These are phyloP conservation scores for Fusarium foetens DNA, from an alignment of 2,329 filamentous ascomycete genomes.

Conservation along the genomic window DNA sequence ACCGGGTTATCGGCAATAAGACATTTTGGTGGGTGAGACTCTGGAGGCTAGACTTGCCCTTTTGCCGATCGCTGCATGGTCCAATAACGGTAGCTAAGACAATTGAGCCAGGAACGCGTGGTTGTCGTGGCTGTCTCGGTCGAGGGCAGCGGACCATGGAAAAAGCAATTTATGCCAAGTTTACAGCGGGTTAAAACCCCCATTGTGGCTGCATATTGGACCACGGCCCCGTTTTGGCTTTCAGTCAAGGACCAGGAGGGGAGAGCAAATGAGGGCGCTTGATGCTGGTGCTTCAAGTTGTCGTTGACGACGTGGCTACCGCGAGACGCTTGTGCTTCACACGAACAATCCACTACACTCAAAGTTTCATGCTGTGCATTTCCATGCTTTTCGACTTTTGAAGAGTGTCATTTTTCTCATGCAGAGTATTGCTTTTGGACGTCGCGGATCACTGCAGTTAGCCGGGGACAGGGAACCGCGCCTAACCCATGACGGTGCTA, in stretches of 20 bases:
- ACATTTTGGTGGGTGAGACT: not conserved
- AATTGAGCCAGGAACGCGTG: slow-evolving; percentile 3
- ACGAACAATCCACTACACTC: not conserved
- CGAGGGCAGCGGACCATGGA: not conserved
- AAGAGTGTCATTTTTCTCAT: not conserved
- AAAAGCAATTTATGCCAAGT: not conserved
- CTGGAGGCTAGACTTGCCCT: not conserved
- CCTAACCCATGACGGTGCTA: not conserved
- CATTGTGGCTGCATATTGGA: not conserved
- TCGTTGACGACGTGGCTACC: slow-evolving; percentile 32
- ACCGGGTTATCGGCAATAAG: slow-evolving; percentile 11
- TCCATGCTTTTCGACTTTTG: not conserved
- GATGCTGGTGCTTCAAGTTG: not conserved
- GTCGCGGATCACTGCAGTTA: not conserved
- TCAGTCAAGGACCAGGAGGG: not conserved
- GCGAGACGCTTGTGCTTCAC: not conserved
- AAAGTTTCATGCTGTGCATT: not conserved
- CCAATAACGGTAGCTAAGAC: not conserved
- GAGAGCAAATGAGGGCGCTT: not conserved
- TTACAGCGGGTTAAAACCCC: not conserved
- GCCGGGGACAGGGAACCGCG: not conserved
- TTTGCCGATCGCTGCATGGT: slow-evolving; percentile 8
- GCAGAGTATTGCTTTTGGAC: not conserved
- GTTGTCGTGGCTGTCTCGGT: not conserved
- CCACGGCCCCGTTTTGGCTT: not conserved